Conservation (phyloP, 2,329 filamentous ascomycete genomes). For the Chalaropsis thielavioides region DNA sequence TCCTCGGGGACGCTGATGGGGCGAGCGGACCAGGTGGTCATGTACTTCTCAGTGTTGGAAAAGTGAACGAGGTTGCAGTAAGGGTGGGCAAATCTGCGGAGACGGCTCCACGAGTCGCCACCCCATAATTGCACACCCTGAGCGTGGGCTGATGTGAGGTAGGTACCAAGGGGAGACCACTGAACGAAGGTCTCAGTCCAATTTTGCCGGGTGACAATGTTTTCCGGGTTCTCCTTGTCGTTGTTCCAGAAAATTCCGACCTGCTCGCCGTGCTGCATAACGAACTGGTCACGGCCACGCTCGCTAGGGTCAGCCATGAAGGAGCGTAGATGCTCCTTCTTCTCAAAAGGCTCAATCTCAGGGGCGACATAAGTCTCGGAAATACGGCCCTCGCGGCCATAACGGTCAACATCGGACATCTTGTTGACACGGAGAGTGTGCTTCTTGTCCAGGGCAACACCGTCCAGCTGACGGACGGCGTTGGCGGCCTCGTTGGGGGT, state of each 20-base stretch:
- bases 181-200: constrained; percentile 98
- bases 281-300: constrained; percentile 86
- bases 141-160: constrained; percentile 82
- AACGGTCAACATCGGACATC: constrained; percentile 93
- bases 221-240: constrained; percentile 79
- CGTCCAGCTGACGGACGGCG: constrained; percentile 77
- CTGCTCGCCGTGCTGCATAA: constrained; percentile 80
- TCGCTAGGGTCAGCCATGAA: constrained; percentile 71
- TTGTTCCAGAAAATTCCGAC: constrained; percentile 98
- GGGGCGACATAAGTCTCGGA: constrained; percentile 82
- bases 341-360: constrained; percentile 74
- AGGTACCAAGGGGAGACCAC: constrained; percentile 94
- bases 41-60: constrained; percentile 80
- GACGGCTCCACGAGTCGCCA: constrained; percentile 72
- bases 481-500: constrained; percentile 78
- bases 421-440: constrained; percentile 96
- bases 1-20: constrained; percentile 85
- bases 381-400: constrained; percentile 81
- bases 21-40: constrained; percentile 92
- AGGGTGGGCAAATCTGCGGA: constrained; percentile 87
- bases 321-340: constrained; percentile 86
- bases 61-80: constrained; percentile 94
- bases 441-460: constrained; percentile 84
- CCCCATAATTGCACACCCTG: constrained; percentile 98
- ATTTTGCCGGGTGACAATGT: constrained; percentile 77